These are phyloP conservation scores for Zygosaccharomyces pseudobailii DNA, from an alignment of 1,139 yeast genomes.

Conservation along the genomic window DNA sequence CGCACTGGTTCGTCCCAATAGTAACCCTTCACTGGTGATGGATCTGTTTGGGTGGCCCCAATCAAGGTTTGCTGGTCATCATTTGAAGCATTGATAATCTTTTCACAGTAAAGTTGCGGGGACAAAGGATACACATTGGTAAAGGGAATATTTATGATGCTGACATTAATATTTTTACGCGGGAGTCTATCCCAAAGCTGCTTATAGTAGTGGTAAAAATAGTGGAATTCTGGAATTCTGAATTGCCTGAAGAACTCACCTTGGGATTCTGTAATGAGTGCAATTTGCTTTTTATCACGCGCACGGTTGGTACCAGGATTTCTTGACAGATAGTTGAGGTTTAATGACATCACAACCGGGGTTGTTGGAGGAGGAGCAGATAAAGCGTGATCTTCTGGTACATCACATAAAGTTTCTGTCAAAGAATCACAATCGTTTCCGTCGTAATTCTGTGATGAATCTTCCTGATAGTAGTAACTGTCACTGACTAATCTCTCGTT, in stretches of 20 bases:
- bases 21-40: constrained; percentile 10
- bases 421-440: constrained; percentile 20
- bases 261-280: constrained; percentile 26
- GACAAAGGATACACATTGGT: constrained; percentile 32
- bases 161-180: constrained; percentile 26
- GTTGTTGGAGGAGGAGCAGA: constrained; percentile 33
- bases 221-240: constrained; percentile 29
- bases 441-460: constrained; percentile 5
- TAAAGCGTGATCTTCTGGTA: constrained; percentile 15
- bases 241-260: constrained; percentile 21
- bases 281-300: constrained; percentile 20
- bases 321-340: constrained; percentile 24
- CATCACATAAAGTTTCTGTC: constrained; percentile 27
- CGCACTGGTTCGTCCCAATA: constrained; percentile 26
- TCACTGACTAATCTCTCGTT: constrained; percentile 22
- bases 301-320: constrained; percentile 14
- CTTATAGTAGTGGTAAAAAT: constrained; percentile 29
- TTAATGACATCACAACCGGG: constrained; percentile 26
- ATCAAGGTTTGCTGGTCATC: constrained; percentile 28
- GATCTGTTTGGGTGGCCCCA: constrained; percentile 8
- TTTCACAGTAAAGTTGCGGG: constrained; percentile 26
- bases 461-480: constrained; percentile 23
- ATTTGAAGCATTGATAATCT: constrained; percentile 11
- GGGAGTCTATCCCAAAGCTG: constrained; percentile 32
- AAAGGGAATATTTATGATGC: constrained; percentile 32